Evolutionary conservation across 2,329 filamentous ascomycete species (phyloP).

Genomic region (Botrytis porri): DNA sequence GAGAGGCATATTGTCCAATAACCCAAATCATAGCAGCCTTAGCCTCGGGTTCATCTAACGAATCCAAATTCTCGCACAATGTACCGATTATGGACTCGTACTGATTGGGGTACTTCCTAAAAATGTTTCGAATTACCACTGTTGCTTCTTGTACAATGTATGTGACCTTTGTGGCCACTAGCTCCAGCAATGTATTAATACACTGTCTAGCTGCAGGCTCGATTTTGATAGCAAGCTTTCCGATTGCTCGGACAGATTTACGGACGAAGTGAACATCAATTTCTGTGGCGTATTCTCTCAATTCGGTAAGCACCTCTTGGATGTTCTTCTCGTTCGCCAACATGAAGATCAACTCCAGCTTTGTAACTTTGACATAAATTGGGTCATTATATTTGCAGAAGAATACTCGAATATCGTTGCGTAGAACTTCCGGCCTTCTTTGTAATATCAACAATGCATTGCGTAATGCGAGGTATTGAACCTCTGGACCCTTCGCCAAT

Average conservation of each 20-base stretch:
- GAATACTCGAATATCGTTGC: constrained; percentile 97
- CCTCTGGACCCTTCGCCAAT: constrained; percentile 92
- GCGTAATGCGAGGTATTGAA: constrained; percentile 93
- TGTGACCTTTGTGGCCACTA: constrained; percentile 96
- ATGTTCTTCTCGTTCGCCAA: constrained; percentile 94
- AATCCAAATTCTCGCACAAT: constrained; percentile 93
- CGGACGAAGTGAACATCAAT: constrained; percentile 99
- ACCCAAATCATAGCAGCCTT: constrained; percentile 99
- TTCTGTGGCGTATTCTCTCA: constrained; percentile 95
- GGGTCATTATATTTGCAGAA: constrained; percentile 99
- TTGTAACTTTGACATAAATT: constrained; percentile 99
- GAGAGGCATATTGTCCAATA: constrained; percentile 94
- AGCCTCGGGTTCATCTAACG: constrained; percentile 92
- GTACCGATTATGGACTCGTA: constrained; percentile 98
- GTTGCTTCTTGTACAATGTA: constrained; percentile 99
- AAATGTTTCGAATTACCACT: constrained; percentile 98
- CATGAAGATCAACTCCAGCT: constrained; percentile 98
- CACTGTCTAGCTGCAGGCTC: constrained; percentile 87
- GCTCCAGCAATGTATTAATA: constrained; percentile 86
- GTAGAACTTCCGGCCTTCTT: constrained; percentile 83
- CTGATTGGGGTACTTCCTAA: constrained; percentile 97
- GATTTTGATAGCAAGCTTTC: constrained; percentile 98
- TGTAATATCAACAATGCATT: constrained; percentile 95
- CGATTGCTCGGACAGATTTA: constrained; percentile 95
- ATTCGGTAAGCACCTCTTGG: constrained; percentile 86